A percentile compares a stretch with the other conserved stretches of the same genome.
Conservation (phyloP, 192 early-diverging fungal species). For the Podochytrium sp. region DNA sequence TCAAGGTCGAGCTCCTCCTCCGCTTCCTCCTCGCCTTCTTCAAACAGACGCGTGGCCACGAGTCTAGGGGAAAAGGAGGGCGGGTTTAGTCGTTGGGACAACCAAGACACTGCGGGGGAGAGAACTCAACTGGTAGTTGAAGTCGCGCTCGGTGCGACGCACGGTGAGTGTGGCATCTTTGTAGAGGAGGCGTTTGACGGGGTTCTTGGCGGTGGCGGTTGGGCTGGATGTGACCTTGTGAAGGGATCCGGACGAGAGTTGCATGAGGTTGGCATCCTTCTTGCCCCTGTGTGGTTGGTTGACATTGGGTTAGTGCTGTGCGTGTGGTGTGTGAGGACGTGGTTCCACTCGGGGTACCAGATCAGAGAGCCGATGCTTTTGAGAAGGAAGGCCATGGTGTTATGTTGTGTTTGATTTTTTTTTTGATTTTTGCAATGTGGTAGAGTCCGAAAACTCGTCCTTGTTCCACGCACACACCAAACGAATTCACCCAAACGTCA, state of each 20-base stretch:
- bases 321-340: conserved; percentile 49
- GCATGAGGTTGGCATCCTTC: conserved; percentile 49
- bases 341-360: not conserved
- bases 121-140: conserved; percentile 61
- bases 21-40: conserved; percentile 75
- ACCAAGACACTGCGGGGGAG: not conserved
- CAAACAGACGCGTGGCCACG: conserved; percentile 73
- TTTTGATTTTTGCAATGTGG: too few relatives aligned
- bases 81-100: not conserved
- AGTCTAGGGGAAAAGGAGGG: conserved; percentile 32
- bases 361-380: conserved; percentile 11
- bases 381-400: conserved; percentile 1
- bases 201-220: not conserved
- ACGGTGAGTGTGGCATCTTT: conserved; percentile 70
- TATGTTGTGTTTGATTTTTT: not conserved
- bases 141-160: conserved; percentile 62
- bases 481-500: not conserved
- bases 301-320: not conserved
- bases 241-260: conserved; percentile 12
- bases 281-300: not conserved
- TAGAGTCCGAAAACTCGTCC: not conserved
- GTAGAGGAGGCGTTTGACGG: conserved; percentile 47
- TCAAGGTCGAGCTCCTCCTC: conserved; percentile 55
- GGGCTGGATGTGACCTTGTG: not conserved
- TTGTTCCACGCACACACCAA: not conserved